Evolutionary conservation across 1,139 yeast species (phyloP), one percentile per base, ranked within the genome.

Genomic region (Chernovozyma sophiae-reginae): DNA sequence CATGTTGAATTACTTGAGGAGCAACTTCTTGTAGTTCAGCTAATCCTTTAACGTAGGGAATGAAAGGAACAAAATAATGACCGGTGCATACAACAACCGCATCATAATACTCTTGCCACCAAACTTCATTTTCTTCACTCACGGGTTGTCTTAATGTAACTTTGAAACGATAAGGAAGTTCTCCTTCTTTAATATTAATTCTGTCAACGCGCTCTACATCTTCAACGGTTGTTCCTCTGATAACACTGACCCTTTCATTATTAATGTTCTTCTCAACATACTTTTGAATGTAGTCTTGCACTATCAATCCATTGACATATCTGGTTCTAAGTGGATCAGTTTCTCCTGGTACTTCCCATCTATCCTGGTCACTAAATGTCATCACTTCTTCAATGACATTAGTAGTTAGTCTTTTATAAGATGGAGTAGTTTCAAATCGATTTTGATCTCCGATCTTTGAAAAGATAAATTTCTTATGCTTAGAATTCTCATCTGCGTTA

Each of bases 301-400:
- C 68, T 6, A 49, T 42, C 3, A 42, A 42, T 3, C 68, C 61
- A 27, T 49, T 55, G 3, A 59, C 68, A 36, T 53, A 62, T 30
- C 48, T 48, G 11, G 52, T 45, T 2, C 53, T 50, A 15, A 56
- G 53, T 13, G 56, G 53, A 15, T 56, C 53, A 10, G 50, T 47
- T 2, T 37, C 47, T 3, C 61, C 60, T 3, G 55, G 50, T 33
- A 37, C 44, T 37, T 31, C 45, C 72, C 73, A 70, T 11, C 43
- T 41, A 32, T 58, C 60, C 10, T 45, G 45, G 41, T 69, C 75
- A 38, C 71, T 62, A 35, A 49, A 71, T 0, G 76, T 67, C 75
- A 71, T 70, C 45, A 68, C 44, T n/a, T 54, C 56, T 42, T 69
- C 74, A 11, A 67, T 60, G 27, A 70, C 57, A 40, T 71, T 71